Evolutionary conservation across 805 yeast species (phyloP).

Genomic region (Teunomyces stri): DNA sequence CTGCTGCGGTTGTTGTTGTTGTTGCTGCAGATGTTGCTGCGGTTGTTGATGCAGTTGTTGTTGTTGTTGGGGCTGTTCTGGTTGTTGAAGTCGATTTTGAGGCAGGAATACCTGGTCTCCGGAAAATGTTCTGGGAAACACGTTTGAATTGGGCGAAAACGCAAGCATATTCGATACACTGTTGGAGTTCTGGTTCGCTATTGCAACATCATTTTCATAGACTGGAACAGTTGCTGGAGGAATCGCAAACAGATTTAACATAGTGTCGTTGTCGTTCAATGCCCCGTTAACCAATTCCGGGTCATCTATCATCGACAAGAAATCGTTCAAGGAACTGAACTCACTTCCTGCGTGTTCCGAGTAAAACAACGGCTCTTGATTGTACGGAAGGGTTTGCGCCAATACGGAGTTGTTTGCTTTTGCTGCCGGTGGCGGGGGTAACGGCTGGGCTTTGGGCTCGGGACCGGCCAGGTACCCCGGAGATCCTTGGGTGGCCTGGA

Average conservation of each 20-base stretch:
- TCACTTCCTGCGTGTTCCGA: conserved; percentile 94
- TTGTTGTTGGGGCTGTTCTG: background rate
- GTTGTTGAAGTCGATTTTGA: conserved; percentile 1
- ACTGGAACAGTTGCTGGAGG: background rate
- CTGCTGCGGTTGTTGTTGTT: conserved; percentile 5
- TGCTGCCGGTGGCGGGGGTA: conserved; percentile 6
- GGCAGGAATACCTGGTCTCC: conserved; percentile 2
- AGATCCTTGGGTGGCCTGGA: conserved; percentile 3
- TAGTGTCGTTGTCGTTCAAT: conserved; percentile 19
- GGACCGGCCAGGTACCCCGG: conserved; percentile 3
- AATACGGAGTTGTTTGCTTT: conserved; percentile 20
- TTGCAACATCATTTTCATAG: background rate
- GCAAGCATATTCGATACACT: conserved; percentile 22
- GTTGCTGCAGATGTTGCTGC: conserved; percentile 3
- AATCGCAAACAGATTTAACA: conserved; percentile 2
- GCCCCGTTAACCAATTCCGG: conserved; percentile 60
- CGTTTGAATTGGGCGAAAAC: conserved; percentile 28
- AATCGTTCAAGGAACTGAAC: conserved; percentile 85
- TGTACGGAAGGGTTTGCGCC: conserved; percentile 41
- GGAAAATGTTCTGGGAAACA: conserved; percentile 13
- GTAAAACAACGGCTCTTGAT: conserved; percentile 75
- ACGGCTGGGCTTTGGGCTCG: background rate
- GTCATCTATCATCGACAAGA: conserved; percentile 86
- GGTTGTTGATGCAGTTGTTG: conserved; percentile 7
- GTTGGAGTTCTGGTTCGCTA: conserved; percentile 1